phyloP scores from a whole-genome alignment of 192 early-diverging fungal species.

The Borealophlyctis nickersoniae region DNA sequence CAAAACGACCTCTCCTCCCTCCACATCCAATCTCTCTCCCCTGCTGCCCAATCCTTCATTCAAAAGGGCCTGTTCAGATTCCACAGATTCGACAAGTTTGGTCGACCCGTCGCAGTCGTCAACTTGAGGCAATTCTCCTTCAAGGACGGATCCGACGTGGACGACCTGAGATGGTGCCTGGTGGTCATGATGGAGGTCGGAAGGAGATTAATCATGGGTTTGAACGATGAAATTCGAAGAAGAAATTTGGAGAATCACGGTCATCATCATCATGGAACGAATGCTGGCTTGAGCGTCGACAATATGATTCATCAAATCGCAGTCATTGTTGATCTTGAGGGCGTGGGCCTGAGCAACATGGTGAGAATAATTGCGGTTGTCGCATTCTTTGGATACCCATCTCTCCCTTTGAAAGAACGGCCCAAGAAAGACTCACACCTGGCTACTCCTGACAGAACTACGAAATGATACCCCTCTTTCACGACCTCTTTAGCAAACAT shows the following conservation, averaged over 20 bases:
- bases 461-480: constrained; percentile 44
- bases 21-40: constrained; percentile 3
- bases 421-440: background rate
- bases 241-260: background rate
- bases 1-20: constrained; percentile 24
- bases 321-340: constrained; percentile 46
- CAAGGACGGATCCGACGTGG: constrained; percentile 6
- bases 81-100: constrained; percentile 29
- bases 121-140: constrained; percentile 23
- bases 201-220: constrained; percentile 16
- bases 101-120: constrained; percentile 36
- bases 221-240: constrained; percentile 10
- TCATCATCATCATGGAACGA: constrained; percentile 5
- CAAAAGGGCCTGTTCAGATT: constrained; percentile 37
- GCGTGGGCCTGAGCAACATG: constrained; percentile 40
- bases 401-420: too few species aligned
- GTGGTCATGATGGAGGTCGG: constrained; percentile 27
- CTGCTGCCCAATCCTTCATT: constrained; percentile 10
- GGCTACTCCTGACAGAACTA: constrained; percentile 32
- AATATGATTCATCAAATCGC: constrained; percentile 27
- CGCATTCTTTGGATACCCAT: background rate
- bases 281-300: background rate
- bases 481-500: constrained; percentile 40
- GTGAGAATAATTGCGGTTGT: background rate
- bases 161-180: constrained; percentile 22